These are phyloP conservation scores for Trypanosoma conorhini DNA, from an alignment of 208 protist species.

Conservation along the genomic window DNA sequence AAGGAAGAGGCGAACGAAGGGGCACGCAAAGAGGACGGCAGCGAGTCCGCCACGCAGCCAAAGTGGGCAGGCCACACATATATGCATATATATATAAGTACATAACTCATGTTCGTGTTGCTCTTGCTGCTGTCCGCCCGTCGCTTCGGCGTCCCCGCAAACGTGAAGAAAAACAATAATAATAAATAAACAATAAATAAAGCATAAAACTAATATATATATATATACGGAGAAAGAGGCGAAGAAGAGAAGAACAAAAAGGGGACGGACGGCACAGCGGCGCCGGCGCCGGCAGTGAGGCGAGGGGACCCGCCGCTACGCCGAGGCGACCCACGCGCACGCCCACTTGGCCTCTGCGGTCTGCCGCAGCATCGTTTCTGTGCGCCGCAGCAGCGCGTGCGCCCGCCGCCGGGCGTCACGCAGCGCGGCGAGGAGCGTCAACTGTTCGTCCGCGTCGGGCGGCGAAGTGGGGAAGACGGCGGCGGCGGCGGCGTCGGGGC, in stretches of 20 bases:
- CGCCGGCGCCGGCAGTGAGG: background rate
- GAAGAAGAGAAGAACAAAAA: background rate
- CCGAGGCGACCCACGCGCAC: conserved; percentile 3
- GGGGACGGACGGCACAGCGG: background rate
- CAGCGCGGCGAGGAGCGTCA: conserved; percentile 15
- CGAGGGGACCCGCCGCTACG: background rate
- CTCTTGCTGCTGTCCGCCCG: background rate
- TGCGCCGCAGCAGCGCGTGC: conserved; percentile 13
- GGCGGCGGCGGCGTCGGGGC: background rate
- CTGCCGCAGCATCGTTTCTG: conserved; percentile 7
- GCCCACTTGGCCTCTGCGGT: conserved; percentile 12
- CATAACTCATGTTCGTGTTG: too few species aligned
- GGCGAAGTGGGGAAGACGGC: background rate
- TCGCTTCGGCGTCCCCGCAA: background rate
- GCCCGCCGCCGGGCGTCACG: background rate
- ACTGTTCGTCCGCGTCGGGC: conserved; percentile 9
- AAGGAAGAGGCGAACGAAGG: background rate
- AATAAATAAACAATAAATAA: too few species aligned
- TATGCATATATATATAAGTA: too few species aligned
- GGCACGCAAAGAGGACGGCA: too few species aligned
- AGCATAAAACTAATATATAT: too few species aligned
- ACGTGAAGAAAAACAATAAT: too few species aligned
- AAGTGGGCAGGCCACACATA: background rate
- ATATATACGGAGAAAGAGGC: background rate
- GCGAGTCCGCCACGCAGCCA: background rate